Evolutionary conservation across 1,284 basidiomycete species (phyloP).

Genomic region (Sparassis latifolia): DNA sequence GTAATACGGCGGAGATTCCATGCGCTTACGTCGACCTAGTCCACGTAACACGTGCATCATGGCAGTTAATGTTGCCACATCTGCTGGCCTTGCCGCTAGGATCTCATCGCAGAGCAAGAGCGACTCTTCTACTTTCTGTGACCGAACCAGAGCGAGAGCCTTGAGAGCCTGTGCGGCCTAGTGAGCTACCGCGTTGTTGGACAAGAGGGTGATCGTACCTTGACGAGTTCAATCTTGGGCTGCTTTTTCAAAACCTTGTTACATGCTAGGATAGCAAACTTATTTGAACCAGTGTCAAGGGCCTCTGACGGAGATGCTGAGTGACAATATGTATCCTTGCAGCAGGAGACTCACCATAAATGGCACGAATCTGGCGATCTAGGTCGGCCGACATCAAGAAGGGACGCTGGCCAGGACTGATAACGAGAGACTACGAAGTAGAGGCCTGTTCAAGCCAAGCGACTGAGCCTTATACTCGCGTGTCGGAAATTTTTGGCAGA

Average conservation of each 20-base stretch:
- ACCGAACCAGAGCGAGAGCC: conserved; percentile 74
- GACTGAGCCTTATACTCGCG: no score
- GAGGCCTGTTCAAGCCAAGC: no score
- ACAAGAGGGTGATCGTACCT: conserved; percentile 36
- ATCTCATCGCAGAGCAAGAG: conserved; percentile 75
- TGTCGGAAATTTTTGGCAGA: no score
- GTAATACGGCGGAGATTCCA: background rate
- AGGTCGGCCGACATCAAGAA: conserved; percentile 42
- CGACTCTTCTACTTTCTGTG: conserved; percentile 78
- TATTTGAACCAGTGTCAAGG: conserved; percentile 78
- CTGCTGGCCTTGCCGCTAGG: conserved; percentile 57
- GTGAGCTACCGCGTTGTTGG: no score
- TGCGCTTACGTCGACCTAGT: conserved; percentile 64
- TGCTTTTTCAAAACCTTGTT: conserved; percentile 82
- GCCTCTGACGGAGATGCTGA: conserved; percentile 49
- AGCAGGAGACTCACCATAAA: conserved; percentile 52
- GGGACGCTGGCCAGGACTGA: background rate
- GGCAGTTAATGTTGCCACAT: conserved; percentile 66
- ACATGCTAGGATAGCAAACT: conserved; percentile 75
- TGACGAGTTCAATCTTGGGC: conserved; percentile 64
- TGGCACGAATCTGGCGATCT: conserved; percentile 74
- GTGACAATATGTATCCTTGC: background rate
- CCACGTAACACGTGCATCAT: conserved; percentile 76
- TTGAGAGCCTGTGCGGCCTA: conserved; percentile 59
- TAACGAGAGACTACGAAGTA: no score